Base-by-base conservation (phyloP, 1,284 basidiomycete genomes). In the Puccinia polysora region DNA sequence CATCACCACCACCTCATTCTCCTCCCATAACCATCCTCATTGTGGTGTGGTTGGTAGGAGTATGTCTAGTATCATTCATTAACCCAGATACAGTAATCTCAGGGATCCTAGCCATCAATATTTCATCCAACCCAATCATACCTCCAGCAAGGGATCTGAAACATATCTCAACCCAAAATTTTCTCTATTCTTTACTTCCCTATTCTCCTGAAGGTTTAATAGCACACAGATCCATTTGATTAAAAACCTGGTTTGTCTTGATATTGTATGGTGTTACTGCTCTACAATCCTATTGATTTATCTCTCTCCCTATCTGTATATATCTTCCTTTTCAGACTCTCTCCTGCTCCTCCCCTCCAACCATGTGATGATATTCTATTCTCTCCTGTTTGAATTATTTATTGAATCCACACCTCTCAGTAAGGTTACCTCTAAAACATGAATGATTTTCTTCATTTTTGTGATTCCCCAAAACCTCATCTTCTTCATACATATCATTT, bases 101-200 rank as follows among this genome's bases (percentile, higher is more conserved):
- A n/a, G 10, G 7, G 8, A 23, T 6, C 7, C 60, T 47, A 23
- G 23, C 40, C 8, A 43, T 28, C 34, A 38, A 28, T 50, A n/a
- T n/a, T n/a, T n/a, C n/a, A n/a, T 20, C 15, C 45, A 53, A 18
- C 58, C 36, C 34, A 36, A 62, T 40, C 53, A 34, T 40, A 52
- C 38, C 8, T 72, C 34, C 10, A 43, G 45, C 25, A 20, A 62
- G 8, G 18, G 49, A 23, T 43, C 32, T 6, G 36, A 28, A 6
- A 63, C 32, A 28, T 56, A 64, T 23, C 49, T 56, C n/a, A 55
- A 72, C 38, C 28, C 59, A 20, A 40, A 50, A n/a, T 23, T 59
- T 20, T 60, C 69, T 34, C 49, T 72, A 34, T 72, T 60, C 18
- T 72, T 72, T n/a, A 63, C 69, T 18, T 36, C 59, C 10, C 38